phyloP scores from a whole-genome alignment of 164 flowering plant genomes.

The Vitis cinerea region DNA sequence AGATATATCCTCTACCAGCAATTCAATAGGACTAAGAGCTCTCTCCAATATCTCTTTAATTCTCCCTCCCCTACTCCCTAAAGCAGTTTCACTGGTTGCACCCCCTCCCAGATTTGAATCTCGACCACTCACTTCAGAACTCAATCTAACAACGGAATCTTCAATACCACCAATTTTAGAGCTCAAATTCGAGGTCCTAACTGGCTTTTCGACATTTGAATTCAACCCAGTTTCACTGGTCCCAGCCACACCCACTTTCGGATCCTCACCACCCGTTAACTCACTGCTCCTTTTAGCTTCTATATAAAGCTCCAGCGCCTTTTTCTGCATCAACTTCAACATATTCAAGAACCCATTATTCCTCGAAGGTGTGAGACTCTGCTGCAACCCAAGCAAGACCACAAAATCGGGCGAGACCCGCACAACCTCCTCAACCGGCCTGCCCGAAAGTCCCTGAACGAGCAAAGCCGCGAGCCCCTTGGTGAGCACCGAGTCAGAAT shows the following conservation, averaged over 20 bases:
- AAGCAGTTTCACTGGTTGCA: conserved; percentile 4
- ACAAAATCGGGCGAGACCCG: conserved; percentile 80
- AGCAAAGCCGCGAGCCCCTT: conserved; percentile 96
- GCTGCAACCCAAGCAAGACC: conserved; percentile 74
- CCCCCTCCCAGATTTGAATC: conserved; percentile 10
- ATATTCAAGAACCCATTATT: conserved; percentile 94
- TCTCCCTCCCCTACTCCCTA: conserved; percentile 72
- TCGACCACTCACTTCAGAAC: conserved; percentile 4
- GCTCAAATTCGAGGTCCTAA: not conserved
- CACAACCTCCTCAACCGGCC: conserved; percentile 59
- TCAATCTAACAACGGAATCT: conserved; percentile 5
- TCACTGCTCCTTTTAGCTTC: conserved; percentile 39
- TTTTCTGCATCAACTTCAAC: conserved; percentile 89
- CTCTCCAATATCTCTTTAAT: conserved; percentile 61
- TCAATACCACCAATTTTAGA: conserved; percentile 7
- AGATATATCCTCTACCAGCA: conserved; percentile 78
- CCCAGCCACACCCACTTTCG: not conserved
- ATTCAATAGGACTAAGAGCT: conserved; percentile 62
- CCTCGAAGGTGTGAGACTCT: conserved; percentile 87
- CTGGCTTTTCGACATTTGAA: not conserved
- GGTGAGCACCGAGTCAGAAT: conserved; percentile 88
- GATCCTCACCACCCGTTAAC: not conserved
- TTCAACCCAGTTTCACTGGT: not conserved
- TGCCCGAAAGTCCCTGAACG: conserved; percentile 79
- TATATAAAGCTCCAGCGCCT: conserved; percentile 53